Conservation (phyloP, 768 basidiomycete genomes). For the Mycena venus region DNA sequence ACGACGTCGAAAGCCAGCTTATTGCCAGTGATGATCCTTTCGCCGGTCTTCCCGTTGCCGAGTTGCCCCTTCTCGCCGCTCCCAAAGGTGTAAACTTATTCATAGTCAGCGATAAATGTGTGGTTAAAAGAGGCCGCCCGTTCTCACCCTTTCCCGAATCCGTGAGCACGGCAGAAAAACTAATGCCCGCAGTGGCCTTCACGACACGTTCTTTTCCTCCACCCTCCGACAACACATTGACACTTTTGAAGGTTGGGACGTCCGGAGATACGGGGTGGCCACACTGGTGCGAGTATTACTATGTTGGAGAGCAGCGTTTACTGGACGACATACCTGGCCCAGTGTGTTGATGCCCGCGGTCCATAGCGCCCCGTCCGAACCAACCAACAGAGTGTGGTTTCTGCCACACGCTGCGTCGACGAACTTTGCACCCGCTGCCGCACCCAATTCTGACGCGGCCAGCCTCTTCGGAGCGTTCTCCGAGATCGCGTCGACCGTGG, state of each 20-base stretch:
- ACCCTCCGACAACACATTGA: slow-evolving; percentile 69
- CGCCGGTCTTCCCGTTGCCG: slow-evolving; percentile 94
- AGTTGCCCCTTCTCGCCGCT: slow-evolving; percentile 94
- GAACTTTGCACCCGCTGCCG: slow-evolving; percentile 68
- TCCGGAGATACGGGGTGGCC: slow-evolving; percentile 78
- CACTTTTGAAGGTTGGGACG: slow-evolving; percentile 72
- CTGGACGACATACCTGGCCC: slow-evolving; percentile 74
- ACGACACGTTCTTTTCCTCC: slow-evolving; percentile 76
- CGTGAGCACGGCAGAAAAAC: slow-evolving; percentile 87
- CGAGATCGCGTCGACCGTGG: slow-evolving; percentile 68
- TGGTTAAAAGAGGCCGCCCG: not conserved
- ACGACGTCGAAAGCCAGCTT: slow-evolving; percentile 89
- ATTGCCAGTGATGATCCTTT: slow-evolving; percentile 88
- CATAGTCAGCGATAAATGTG: slow-evolving; percentile 2
- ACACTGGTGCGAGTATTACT: slow-evolving; percentile 60
- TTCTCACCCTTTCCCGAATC: slow-evolving; percentile 81
- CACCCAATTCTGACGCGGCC: slow-evolving; percentile 72
- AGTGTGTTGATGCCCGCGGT: slow-evolving; percentile 83
- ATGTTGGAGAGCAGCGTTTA: slow-evolving; percentile 1
- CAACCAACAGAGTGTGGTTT: slow-evolving; percentile 86
- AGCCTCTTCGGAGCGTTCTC: slow-evolving; percentile 81
- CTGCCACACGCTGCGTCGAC: slow-evolving; percentile 88
- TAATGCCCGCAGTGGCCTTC: slow-evolving; percentile 85
- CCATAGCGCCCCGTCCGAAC: slow-evolving; percentile 87
- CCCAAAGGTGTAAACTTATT: slow-evolving; percentile 86